Percentiles rank a stretch among this genome's conserved stretches.
Evolutionary conservation across 1,284 basidiomycete genomes (phyloP).

Genomic region (Sporisorium sorghi): DNA sequence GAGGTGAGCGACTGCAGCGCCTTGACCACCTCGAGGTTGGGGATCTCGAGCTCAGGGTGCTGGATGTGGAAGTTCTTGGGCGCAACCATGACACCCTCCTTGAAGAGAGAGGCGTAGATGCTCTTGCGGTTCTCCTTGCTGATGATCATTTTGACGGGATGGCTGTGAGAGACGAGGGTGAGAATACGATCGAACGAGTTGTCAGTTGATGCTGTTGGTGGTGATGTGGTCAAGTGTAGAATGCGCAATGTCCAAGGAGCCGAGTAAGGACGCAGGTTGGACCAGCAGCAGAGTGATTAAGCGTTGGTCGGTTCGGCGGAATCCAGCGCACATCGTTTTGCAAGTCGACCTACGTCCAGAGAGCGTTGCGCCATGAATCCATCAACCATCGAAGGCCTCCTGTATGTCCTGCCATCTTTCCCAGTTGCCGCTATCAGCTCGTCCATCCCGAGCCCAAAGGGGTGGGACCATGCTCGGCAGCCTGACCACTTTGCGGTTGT

Average conservation of each 20-base stretch:
- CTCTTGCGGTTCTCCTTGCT: conserved; percentile 69
- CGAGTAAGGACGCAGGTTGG: no score
- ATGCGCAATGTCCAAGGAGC: neutral
- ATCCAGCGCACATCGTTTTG: neutral
- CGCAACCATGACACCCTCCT: conserved; percentile 89
- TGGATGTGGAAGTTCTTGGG: conserved; percentile 99
- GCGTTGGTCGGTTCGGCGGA: neutral
- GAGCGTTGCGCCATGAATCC: neutral
- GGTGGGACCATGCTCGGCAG: neutral
- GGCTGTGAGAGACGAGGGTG: neutral
- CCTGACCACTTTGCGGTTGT: no score
- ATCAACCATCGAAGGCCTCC: neutral
- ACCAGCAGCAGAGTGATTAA: neutral
- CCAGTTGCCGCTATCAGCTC: neutral
- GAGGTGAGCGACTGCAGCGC: conserved; percentile 97
- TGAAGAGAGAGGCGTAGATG: conserved; percentile 69
- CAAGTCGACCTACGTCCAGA: neutral
- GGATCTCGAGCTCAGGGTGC: conserved; percentile 96
- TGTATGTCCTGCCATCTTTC: neutral
- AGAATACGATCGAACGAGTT: neutral
- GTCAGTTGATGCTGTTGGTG: no score
- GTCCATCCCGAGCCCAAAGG: no score
- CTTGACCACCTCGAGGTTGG: conserved; percentile 99
- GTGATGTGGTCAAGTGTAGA: neutral
- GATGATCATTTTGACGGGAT: conserved; percentile 62